These are phyloP conservation scores for Aspergillus sp. DNA, from an alignment of 2,329 filamentous ascomycete genomes.

Conservation along the genomic window DNA sequence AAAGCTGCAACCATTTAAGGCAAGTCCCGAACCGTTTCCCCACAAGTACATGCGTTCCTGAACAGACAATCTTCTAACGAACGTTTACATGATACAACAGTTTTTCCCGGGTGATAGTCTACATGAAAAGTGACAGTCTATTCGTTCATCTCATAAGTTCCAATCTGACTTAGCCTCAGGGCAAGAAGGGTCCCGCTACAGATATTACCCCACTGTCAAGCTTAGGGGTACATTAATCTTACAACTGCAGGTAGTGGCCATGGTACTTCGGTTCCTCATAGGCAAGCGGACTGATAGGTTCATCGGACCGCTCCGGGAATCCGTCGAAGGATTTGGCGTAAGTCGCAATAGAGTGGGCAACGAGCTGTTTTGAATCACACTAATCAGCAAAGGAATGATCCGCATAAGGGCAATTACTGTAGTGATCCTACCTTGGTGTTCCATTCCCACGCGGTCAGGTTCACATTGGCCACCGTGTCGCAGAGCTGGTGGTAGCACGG, in stretches of 20 bases:
- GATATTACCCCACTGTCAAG: too few relatives aligned
- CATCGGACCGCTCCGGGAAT: slow-evolving; percentile 58
- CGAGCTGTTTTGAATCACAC: slow-evolving; percentile 33
- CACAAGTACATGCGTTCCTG: too few relatives aligned
- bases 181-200: too few relatives aligned
- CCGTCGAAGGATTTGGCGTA: slow-evolving; percentile 67
- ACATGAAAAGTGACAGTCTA: too few relatives aligned
- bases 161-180: too few relatives aligned
- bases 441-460: slow-evolving; percentile 55
- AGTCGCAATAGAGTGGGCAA: slow-evolving; percentile 72
- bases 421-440: slow-evolving; percentile 50
- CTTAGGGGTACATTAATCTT: not conserved
- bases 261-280: slow-evolving; percentile 20
- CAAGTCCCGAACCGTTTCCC: too few relatives aligned
- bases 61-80: too few relatives aligned
- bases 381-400: not conserved
- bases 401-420: not conserved
- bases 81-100: too few relatives aligned
- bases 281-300: slow-evolving; percentile 8
- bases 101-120: too few relatives aligned
- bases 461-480: slow-evolving; percentile 57
- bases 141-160: too few relatives aligned
- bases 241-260: slow-evolving; percentile 19
- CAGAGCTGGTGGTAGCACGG: slow-evolving; percentile 57
- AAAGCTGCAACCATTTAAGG: too few relatives aligned